Evolutionary conservation across 306 rosid species (phyloP).

Genomic region (Geum urbanum): DNA sequence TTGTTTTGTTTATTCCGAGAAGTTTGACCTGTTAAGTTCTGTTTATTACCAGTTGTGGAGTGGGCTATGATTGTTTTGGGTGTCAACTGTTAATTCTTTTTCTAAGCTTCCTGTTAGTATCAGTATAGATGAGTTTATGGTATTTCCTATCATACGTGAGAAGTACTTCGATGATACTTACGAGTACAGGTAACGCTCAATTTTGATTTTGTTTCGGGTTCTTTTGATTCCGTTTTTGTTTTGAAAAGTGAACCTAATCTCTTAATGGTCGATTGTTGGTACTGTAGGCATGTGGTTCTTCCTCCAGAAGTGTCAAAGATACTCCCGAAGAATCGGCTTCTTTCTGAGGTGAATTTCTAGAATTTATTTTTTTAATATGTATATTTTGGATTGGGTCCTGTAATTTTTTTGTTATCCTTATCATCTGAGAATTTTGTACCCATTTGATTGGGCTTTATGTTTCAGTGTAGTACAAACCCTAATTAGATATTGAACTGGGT

Average conservation of each 20-base stretch:
- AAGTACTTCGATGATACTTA: constrained; percentile 81
- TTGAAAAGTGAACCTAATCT: neutral
- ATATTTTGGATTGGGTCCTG: neutral
- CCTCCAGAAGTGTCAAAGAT: constrained; percentile 86
- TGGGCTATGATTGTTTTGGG: too few relatives aligned
- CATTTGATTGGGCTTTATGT: neutral
- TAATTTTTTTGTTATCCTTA: too few relatives aligned
- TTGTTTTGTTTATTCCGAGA: too few relatives aligned
- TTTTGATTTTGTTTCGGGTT: neutral
- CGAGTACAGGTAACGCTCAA: constrained; percentile 61
- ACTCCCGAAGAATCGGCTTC: constrained; percentile 90
- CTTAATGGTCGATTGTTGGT: too few relatives aligned
- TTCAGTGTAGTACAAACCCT: neutral
- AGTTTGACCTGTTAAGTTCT: too few relatives aligned
- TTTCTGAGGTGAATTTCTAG: constrained; percentile 57
- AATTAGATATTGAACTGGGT: too few relatives aligned
- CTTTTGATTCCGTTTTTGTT: neutral
- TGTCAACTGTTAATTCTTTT: too few relatives aligned
- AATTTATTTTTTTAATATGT: neutral
- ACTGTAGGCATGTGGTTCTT: constrained; percentile 80
- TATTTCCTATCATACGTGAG: constrained; percentile 27
- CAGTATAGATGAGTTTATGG: too few relatives aligned
- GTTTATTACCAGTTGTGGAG: too few relatives aligned
- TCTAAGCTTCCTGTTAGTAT: too few relatives aligned
- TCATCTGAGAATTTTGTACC: neutral